Conservation (phyloP, 139 green algal species). For the Ettlia oleoabundans region DNA sequence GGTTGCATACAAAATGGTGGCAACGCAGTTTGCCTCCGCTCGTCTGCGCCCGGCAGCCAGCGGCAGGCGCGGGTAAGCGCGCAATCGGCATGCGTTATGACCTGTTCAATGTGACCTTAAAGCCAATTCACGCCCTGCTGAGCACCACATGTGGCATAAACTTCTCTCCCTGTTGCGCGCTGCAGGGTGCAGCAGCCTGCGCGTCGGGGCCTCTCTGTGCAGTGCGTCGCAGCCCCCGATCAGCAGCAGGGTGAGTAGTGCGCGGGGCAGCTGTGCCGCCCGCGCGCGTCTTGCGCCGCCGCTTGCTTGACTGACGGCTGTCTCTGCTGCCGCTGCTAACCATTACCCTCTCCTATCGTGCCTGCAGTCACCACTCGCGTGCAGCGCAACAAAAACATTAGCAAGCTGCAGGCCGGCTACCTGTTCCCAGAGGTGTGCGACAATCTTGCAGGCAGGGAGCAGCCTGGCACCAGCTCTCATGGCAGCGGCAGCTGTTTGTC, state of each 20-base stretch:
- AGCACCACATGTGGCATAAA: too few relatives aligned
- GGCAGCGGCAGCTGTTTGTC: too few relatives aligned
- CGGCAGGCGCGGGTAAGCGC: neutral
- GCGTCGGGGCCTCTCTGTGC: constrained; percentile 17
- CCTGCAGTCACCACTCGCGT: constrained; percentile 60
- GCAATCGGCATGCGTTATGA: too few relatives aligned
- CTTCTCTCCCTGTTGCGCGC: too few relatives aligned
- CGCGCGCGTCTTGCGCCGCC: neutral
- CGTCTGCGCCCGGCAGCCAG: constrained; percentile 3
- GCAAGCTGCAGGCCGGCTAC: constrained; percentile 98
- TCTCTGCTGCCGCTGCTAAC: neutral
- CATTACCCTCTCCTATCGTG: neutral
- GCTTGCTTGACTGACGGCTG: too few relatives aligned
- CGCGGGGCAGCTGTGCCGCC: neutral
- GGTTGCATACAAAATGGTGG: neutral
- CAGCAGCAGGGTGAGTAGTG: constrained; percentile 28
- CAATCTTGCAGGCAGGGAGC: neutral
- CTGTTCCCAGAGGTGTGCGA: constrained; percentile 95
- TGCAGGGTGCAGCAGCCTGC: constrained; percentile 15
- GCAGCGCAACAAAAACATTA: constrained; percentile 94
- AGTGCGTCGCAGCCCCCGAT: constrained; percentile 37
- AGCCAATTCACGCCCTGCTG: too few relatives aligned
- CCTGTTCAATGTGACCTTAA: too few relatives aligned
- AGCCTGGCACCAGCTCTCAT: neutral
- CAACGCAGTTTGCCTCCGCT: constrained; percentile 19